phyloP scores from a whole-genome alignment of 2,329 filamentous ascomycete species.

The Arthrinium phaeospermum region DNA sequence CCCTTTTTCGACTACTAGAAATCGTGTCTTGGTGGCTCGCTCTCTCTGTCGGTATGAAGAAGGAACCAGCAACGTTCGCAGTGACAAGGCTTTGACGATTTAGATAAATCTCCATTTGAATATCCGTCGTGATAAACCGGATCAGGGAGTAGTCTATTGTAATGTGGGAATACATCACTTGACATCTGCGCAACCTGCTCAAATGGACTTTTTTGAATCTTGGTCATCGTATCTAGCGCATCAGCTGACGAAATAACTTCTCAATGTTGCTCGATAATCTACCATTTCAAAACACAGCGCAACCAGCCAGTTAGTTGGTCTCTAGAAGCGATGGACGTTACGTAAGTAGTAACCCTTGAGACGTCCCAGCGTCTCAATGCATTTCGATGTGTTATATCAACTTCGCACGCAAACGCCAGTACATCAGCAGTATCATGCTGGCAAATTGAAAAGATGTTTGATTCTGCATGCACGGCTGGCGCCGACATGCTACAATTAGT shows the following conservation, averaged over 20 bases:
- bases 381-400: not conserved
- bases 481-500: not conserved
- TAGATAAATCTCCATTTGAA: too few relatives aligned
- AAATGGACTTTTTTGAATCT: not conserved
- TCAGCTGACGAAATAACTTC: not conserved
- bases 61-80: not conserved
- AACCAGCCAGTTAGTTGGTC: too few relatives aligned
- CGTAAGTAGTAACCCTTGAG: not conserved
- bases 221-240: not conserved
- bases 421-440: not conserved
- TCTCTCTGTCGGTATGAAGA: not conserved
- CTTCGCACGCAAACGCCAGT: too few relatives aligned
- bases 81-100: not conserved
- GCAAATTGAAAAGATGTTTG: not conserved
- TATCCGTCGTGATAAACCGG: too few relatives aligned
- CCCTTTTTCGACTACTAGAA: not conserved
- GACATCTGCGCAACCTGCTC: not conserved
- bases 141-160: not conserved
- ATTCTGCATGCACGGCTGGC: not conserved
- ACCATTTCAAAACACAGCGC: too few relatives aligned
- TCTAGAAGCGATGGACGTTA: too few relatives aligned
- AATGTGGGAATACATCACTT: not conserved
- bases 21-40: not conserved
- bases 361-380: not conserved
- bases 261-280: not conserved